Evolutionary conservation across 441 rosid genomes (phyloP).

Genomic region (Gossypium laxum): DNA sequence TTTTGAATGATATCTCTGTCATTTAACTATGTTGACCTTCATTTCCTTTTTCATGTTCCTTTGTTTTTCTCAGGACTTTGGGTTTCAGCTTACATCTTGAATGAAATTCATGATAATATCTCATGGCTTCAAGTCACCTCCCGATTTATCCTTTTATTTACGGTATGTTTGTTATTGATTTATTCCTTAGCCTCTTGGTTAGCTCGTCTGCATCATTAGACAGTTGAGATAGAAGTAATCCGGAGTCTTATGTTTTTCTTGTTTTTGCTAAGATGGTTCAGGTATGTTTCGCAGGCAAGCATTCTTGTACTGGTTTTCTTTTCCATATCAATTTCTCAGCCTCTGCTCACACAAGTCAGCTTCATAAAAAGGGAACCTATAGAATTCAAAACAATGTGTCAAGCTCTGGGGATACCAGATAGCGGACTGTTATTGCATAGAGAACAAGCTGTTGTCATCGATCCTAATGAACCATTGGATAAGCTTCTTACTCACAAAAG

Average conservation of each 20-base stretch:
- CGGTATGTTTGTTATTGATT: conserved; percentile 29
- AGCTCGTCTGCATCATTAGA: conserved; percentile 1
- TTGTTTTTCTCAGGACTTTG: conserved; percentile 43
- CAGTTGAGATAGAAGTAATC: conserved; percentile 4
- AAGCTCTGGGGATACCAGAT: conserved; percentile 79
- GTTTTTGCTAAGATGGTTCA: conserved; percentile 25
- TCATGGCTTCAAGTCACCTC: conserved; percentile 73
- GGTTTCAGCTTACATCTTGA: conserved; percentile 55
- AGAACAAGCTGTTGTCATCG: conserved; percentile 37
- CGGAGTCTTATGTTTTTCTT: conserved; percentile 13
- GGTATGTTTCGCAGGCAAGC: conserved; percentile 45
- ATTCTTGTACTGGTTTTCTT: conserved; percentile 61
- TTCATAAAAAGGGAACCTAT: conserved; percentile 53
- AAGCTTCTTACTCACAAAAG: conserved; percentile 67
- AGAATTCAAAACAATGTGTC: conserved; percentile 64
- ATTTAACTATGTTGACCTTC: conserved; percentile 1
- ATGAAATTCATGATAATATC: conserved; percentile 50
- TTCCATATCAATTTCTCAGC: conserved; percentile 77
- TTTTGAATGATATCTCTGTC: background rate
- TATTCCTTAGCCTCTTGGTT: conserved; percentile 10
- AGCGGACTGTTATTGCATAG: conserved; percentile 56
- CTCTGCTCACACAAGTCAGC: conserved; percentile 79
- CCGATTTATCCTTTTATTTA: conserved; percentile 63
- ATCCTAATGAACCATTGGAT: conserved; percentile 65
- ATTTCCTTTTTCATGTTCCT: conserved; percentile 8